Percentiles rank a stretch among this genome's conserved stretches.
These are phyloP conservation scores for Penicillium soppii DNA, from an alignment of 495 filamentous ascomycete species.

Conservation along the genomic window DNA sequence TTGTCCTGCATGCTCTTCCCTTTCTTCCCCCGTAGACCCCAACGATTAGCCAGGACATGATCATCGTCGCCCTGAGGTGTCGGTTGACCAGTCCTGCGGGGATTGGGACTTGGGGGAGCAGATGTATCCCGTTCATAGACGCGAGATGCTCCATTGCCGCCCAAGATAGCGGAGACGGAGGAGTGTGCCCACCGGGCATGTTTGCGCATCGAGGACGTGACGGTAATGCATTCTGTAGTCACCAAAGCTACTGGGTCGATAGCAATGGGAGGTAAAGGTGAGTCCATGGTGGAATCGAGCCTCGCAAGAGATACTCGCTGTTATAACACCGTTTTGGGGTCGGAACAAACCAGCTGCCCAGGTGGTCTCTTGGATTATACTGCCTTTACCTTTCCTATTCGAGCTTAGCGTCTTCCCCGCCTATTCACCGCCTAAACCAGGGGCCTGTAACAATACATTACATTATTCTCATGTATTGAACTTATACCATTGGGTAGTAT, in stretches of 20 bases:
- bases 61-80: conserved; percentile 40
- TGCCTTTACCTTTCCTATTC: conserved; percentile 27
- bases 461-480: background rate
- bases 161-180: conserved; percentile 92
- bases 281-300: conserved; percentile 31
- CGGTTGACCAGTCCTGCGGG: conserved; percentile 29
- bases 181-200: conserved; percentile 95
- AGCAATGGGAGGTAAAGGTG: conserved; percentile 62
- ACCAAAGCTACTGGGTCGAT: conserved; percentile 94
- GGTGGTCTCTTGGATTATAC: conserved; percentile 28
- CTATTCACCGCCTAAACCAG: conserved; percentile 30
- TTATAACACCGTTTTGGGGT: conserved; percentile 19
- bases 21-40: conserved; percentile 94
- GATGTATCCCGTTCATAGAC: conserved; percentile 45
- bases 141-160: conserved; percentile 63
- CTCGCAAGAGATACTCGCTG: conserved; percentile 28
- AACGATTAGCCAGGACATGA: conserved; percentile 61
- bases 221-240: conserved; percentile 97
- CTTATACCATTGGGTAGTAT: background rate
- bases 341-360: conserved; percentile 29
- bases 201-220: conserved; percentile 98
- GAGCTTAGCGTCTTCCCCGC: conserved; percentile 25
- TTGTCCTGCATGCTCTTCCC: conserved; percentile 99
- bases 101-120: conserved; percentile 36
- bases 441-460: conserved; percentile 9